These are phyloP conservation scores for Durusdinium trenchii DNA, from an alignment of 73 alveolate genomes.

Conservation along the genomic window DNA sequence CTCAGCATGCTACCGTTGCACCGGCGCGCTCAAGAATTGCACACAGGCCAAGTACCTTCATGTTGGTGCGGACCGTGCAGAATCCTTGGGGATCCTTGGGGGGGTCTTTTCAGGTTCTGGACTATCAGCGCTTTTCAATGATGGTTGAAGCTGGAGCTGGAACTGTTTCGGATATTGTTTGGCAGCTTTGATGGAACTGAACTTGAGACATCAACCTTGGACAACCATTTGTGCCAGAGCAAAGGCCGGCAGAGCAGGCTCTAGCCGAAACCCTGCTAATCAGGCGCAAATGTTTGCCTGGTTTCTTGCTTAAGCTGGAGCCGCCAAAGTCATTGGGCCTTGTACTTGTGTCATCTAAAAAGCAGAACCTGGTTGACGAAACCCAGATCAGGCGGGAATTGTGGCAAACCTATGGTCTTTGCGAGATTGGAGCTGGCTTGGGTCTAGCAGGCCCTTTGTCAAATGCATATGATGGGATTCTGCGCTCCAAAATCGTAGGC, in stretches of 20 bases:
- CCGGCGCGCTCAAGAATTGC: not conserved
- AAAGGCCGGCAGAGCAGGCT: constrained; percentile 90
- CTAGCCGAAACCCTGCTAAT: constrained; percentile 56
- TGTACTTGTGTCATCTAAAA: not conserved
- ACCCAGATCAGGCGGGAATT: constrained; percentile 43
- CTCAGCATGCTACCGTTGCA: not conserved
- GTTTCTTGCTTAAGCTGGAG: not conserved
- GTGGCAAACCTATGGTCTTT: constrained; percentile 53
- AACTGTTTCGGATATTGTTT: constrained; percentile 79
- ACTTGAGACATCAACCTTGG: not conserved
- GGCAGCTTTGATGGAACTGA: not conserved
- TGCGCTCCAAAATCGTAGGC: not conserved
- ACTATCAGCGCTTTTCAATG: constrained; percentile 14
- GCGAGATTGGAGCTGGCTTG: constrained; percentile 90
- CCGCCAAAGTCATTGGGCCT: not conserved
- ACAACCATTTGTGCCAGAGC: not conserved
- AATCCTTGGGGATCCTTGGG: not conserved
- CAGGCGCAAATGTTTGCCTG: not conserved
- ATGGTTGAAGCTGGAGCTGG: constrained; percentile 91
- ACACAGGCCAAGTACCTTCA: too few relatives aligned
- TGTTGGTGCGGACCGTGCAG: not conserved
- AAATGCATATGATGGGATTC: not conserved
- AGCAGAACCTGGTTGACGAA: not conserved
- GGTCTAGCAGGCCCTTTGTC: constrained; percentile 68
- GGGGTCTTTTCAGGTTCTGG: constrained; percentile 25